A percentile compares a stretch with the other conserved stretches of the same genome.
Evolutionary conservation across 228 moss, liverwort and hornwort species (phyloP).

Genomic region (Sphagnum fallax): DNA sequence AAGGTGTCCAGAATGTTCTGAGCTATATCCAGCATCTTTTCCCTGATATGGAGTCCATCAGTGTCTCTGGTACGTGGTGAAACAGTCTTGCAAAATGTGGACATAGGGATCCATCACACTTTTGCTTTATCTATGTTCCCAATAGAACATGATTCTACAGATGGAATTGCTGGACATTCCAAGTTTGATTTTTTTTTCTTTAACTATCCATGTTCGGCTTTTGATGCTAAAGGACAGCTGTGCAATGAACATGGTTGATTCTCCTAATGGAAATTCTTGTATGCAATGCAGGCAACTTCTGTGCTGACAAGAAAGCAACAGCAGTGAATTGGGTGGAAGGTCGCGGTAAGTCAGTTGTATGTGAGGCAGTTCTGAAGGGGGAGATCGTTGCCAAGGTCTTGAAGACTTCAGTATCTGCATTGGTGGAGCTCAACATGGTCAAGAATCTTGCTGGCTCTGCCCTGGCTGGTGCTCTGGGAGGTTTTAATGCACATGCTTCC

Average conservation of each 20-base stretch:
- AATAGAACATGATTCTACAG: no score
- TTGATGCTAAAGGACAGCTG: no score
- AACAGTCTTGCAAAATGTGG: neutral
- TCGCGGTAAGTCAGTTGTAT: constrained; percentile 91
- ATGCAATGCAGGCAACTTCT: constrained; percentile 66
- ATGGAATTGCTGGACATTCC: no score
- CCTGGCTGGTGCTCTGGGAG: constrained; percentile 90
- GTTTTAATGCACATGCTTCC: constrained; percentile 90
- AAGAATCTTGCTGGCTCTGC: constrained; percentile 95
- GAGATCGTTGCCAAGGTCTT: constrained; percentile 72
- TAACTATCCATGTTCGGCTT: no score
- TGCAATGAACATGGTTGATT: no score
- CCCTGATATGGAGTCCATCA: constrained; percentile 84
- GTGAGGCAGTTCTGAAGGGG: constrained; percentile 68
- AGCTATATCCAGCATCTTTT: constrained; percentile 73
- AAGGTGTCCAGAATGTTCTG: constrained; percentile 93
- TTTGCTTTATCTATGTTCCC: no score
- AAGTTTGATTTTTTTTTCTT: no score
- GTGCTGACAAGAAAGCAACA: constrained; percentile 95
- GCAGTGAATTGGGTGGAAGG: constrained; percentile 99
- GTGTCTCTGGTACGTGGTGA: constrained; percentile 62
- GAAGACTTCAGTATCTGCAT: constrained; percentile 76
- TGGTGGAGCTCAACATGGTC: constrained; percentile 80
- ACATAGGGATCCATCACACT: no score
- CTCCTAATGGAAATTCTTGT: no score